phyloP scores from a whole-genome alignment of 169 alveolate genomes.

The Plasmodium berghei region DNA sequence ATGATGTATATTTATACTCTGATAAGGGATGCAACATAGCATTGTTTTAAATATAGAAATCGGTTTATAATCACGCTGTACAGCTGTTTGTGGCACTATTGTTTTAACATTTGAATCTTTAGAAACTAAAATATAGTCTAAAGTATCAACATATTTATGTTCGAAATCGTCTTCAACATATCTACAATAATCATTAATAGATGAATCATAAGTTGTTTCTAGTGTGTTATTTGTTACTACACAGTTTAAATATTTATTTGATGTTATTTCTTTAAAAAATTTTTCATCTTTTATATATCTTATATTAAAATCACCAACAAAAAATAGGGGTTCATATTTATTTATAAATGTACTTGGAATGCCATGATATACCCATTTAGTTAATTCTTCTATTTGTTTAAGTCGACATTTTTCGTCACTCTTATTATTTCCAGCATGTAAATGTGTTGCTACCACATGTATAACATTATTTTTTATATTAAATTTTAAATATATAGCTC shows the following conservation, averaged over 20 bases:
- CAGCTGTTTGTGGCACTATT: conserved; percentile 70
- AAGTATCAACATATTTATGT: conserved; percentile 24
- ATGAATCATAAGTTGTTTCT: conserved; percentile 65
- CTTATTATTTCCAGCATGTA: conserved; percentile 84
- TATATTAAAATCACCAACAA: conserved; percentile 69
- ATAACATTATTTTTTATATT: conserved; percentile 76
- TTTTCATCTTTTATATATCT: conserved; percentile 36
- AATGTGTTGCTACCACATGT: conserved; percentile 88
- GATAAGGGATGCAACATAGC: conserved; percentile 47
- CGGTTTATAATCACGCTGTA: conserved; percentile 26
- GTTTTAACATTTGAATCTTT: conserved; percentile 27
- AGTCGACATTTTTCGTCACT: conserved; percentile 76
- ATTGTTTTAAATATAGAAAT: conserved; percentile 16
- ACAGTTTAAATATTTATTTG: conserved; percentile 43
- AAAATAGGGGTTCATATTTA: conserved; percentile 76
- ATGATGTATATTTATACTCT: conserved; percentile 32
- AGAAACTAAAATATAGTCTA: conserved; percentile 63
- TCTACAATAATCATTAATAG: conserved; percentile 61
- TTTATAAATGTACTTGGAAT: conserved; percentile 63
- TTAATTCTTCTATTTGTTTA: conserved; percentile 82
- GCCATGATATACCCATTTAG: conserved; percentile 84
- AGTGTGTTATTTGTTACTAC: conserved; percentile 28
- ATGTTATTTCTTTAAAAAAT: conserved; percentile 23
- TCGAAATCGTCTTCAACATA: conserved; percentile 27
- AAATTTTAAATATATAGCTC: conserved; percentile 86